phyloP scores from a whole-genome alignment of 2,329 filamentous ascomycete genomes.

The Ophiostoma sp. region DNA sequence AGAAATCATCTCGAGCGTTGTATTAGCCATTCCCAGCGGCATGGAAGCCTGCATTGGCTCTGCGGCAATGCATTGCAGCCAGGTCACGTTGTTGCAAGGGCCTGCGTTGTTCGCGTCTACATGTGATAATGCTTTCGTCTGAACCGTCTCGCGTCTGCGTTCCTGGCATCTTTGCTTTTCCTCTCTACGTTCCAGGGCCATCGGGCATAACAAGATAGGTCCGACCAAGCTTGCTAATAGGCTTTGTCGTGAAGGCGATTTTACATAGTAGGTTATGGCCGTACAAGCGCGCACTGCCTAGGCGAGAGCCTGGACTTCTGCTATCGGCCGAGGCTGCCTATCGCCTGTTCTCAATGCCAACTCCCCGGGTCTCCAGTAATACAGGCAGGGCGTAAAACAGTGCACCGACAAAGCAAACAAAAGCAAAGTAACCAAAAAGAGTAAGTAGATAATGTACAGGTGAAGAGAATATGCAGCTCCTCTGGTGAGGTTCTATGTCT shows the following conservation, averaged over 20 bases:
- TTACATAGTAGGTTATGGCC: no score
- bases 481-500: conserved; percentile 1
- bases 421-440: neutral
- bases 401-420: neutral
- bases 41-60: neutral
- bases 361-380: neutral
- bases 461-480: neutral
- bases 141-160: neutral
- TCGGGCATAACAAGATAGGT: neutral
- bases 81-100: neutral
- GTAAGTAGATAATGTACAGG: neutral
- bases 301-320: no score
- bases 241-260: no score
- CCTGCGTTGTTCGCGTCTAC: neutral
- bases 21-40: neutral
- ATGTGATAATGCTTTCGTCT: neutral
- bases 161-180: neutral
- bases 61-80: neutral
- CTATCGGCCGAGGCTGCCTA: neutral
- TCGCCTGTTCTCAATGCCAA: neutral
- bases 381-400: neutral
- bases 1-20: neutral
- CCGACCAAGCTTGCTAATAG: no score
- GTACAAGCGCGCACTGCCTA: no score
- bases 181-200: neutral